phyloP scores from a whole-genome alignment of 805 yeast genomes.

The Wickerhamomyces pijperi region DNA sequence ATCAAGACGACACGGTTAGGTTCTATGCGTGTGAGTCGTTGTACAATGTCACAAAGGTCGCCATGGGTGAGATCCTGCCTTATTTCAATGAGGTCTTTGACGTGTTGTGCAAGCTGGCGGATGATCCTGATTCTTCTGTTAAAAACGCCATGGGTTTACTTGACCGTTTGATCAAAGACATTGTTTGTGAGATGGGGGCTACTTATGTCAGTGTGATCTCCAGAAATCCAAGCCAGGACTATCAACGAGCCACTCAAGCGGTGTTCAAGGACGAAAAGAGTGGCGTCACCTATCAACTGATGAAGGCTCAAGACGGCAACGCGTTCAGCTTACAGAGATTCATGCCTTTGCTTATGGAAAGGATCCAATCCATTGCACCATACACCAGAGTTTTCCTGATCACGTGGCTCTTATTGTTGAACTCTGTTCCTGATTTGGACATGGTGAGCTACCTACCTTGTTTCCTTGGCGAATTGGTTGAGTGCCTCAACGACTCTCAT shows the following conservation, averaged over 20 bases:
- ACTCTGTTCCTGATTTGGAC: conserved; percentile 87
- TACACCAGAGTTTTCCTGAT: conserved; percentile 85
- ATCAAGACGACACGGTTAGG: conserved; percentile 93
- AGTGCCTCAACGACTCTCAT: conserved; percentile 72
- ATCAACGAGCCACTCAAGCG: conserved; percentile 25
- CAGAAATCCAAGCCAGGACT: conserved; percentile 30
- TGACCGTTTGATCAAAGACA: conserved; percentile 84
- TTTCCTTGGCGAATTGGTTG: conserved; percentile 72
- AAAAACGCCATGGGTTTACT: conserved; percentile 91
- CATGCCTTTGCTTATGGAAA: conserved; percentile 81
- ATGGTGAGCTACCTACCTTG: conserved; percentile 80
- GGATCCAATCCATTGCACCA: conserved; percentile 88
- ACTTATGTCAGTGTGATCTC: conserved; percentile 70
- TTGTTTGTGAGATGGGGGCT: conserved; percentile 89
- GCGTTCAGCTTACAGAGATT: conserved; percentile 82
- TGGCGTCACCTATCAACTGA: conserved; percentile 50
- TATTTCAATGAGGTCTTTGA: conserved; percentile 94
- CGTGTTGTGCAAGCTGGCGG: conserved; percentile 77
- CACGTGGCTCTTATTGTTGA: conserved; percentile 87
- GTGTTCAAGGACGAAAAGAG: conserved; percentile 40
- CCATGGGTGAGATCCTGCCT: conserved; percentile 84
- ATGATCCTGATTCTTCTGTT: conserved; percentile 85
- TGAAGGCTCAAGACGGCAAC: conserved; percentile 46
- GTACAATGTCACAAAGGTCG: conserved; percentile 92
- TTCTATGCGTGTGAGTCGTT: conserved; percentile 95